Conservation (phyloP, 768 basidiomycete species). For the Pulveroboletus ravenelii region DNA sequence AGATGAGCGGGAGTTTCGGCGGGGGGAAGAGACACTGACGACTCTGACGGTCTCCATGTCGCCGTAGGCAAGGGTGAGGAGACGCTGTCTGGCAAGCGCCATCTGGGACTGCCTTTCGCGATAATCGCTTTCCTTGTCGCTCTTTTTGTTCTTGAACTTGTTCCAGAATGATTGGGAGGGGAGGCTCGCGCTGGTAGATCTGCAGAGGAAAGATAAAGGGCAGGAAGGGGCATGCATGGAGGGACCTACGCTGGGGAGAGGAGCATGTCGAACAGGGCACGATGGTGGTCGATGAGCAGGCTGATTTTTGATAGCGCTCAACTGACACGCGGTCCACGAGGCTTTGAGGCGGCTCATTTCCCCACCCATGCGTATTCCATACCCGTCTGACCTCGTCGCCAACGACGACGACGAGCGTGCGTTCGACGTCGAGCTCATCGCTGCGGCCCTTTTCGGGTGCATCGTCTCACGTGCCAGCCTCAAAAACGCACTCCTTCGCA, state of each 20-base stretch:
- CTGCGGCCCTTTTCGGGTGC: background rate
- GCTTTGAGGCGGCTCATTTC: constrained; percentile 13
- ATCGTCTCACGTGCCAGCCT: constrained; percentile 2
- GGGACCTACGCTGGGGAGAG: constrained; percentile 71
- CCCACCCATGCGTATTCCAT: background rate
- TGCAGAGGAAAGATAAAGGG: constrained; percentile 39
- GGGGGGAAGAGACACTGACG: constrained; percentile 30
- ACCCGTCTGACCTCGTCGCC: background rate
- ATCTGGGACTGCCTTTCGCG: constrained; percentile 52
- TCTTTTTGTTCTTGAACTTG: constrained; percentile 64
- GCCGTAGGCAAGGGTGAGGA: constrained; percentile 75
- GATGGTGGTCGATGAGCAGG: constrained; percentile 23
- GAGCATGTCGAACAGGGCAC: constrained; percentile 49
- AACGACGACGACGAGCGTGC: constrained; percentile 1
- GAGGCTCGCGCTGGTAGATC: constrained; percentile 62
- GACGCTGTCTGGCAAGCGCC: constrained; percentile 68
- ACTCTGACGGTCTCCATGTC: constrained; percentile 86
- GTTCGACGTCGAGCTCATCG: background rate
- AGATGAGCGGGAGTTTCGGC: constrained; percentile 1
- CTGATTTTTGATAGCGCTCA: constrained; percentile 32
- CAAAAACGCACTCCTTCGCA: too few species aligned
- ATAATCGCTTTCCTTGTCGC: constrained; percentile 58
- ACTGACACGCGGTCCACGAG: constrained; percentile 51
- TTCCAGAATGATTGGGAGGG: constrained; percentile 49
- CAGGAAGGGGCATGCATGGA: constrained; percentile 16